phyloP scores from a whole-genome alignment of 2,329 filamentous ascomycete species.

The Arachnomyces sp. region DNA sequence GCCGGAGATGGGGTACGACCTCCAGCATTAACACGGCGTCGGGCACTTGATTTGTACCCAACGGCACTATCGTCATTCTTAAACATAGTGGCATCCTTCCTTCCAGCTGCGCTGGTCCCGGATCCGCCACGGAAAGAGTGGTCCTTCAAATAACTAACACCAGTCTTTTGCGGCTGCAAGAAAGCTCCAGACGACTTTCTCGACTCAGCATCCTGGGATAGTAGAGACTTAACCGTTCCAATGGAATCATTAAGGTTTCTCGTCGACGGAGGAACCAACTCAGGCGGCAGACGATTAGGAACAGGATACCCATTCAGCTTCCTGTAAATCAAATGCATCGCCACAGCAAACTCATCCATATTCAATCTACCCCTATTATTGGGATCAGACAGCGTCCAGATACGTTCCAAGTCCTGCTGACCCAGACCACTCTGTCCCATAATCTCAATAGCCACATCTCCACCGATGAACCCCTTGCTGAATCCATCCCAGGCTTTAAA shows the following conservation, averaged over 20 bases:
- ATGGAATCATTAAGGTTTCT: slow-evolving; percentile 89
- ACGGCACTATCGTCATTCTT: slow-evolving; percentile 92
- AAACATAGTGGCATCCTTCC: slow-evolving; percentile 93
- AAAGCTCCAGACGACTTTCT: slow-evolving; percentile 84
- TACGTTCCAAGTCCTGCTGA: slow-evolving; percentile 77
- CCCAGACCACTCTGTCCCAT: slow-evolving; percentile 93
- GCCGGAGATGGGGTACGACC: slow-evolving; percentile 69
- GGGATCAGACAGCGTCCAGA: slow-evolving; percentile 92
- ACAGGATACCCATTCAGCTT: slow-evolving; percentile 94
- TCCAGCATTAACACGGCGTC: slow-evolving; percentile 67
- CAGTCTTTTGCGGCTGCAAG: slow-evolving; percentile 86
- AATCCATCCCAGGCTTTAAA: slow-evolving; percentile 97
- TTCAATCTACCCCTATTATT: slow-evolving; percentile 91
- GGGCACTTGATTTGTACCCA: slow-evolving; percentile 87
- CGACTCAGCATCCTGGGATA: slow-evolving; percentile 80
- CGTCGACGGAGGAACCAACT: slow-evolving; percentile 89
- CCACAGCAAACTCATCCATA: slow-evolving; percentile 93
- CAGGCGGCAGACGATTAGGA: slow-evolving; percentile 75
- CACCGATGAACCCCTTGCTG: slow-evolving; percentile 82
- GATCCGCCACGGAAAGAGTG: slow-evolving; percentile 74
- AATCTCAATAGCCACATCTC: slow-evolving; percentile 90
- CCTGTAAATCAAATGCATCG: slow-evolving; percentile 98
- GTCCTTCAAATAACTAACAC: slow-evolving; percentile 95
- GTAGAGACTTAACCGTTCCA: slow-evolving; percentile 80
- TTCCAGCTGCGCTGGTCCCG: slow-evolving; percentile 49